These are phyloP conservation scores for Euphorbia peplus DNA, from an alignment of 345 rosid species.

Conservation along the genomic window DNA sequence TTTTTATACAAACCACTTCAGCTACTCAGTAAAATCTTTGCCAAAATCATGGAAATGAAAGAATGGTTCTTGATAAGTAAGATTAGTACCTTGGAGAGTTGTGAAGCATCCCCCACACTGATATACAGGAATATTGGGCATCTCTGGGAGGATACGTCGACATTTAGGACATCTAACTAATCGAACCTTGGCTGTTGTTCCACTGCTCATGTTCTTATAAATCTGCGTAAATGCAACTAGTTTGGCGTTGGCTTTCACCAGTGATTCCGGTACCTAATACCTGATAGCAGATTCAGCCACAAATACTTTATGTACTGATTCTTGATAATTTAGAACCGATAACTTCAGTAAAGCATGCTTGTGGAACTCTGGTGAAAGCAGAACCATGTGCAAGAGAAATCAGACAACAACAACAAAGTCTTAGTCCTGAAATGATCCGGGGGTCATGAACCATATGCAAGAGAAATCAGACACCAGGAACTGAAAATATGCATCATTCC, in stretches of 20 bases:
- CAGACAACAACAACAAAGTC: neutral
- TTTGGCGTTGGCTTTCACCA: neutral
- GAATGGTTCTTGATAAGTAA: too few species aligned
- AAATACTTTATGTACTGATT: too few species aligned
- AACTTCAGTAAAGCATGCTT: neutral
- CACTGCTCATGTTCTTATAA: constrained; percentile 36
- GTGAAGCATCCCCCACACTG: constrained; percentile 64
- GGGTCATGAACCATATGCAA: neutral
- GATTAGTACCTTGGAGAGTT: constrained; percentile 55
- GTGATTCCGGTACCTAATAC: neutral
- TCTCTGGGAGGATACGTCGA: constrained; percentile 51
- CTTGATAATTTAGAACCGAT: too few species aligned
- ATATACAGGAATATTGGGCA: constrained; percentile 50
- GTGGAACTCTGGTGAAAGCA: neutral
- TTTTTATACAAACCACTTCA: too few species aligned
- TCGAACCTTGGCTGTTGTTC: constrained; percentile 38
- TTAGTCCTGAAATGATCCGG: too few species aligned
- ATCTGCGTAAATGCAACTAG: neutral
- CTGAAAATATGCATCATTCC: neutral
- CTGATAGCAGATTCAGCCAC: neutral
- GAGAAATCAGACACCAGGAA: neutral
- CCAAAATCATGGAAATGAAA: neutral
- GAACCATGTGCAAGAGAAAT: neutral
- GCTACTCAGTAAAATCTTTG: too few species aligned
- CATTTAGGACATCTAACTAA: constrained; percentile 77